Evolutionary conservation across 176 grass and related monocot genomes (phyloP), one percentile per base, ranked within the genome.

Genomic region (Eragrostis nindensis): DNA sequence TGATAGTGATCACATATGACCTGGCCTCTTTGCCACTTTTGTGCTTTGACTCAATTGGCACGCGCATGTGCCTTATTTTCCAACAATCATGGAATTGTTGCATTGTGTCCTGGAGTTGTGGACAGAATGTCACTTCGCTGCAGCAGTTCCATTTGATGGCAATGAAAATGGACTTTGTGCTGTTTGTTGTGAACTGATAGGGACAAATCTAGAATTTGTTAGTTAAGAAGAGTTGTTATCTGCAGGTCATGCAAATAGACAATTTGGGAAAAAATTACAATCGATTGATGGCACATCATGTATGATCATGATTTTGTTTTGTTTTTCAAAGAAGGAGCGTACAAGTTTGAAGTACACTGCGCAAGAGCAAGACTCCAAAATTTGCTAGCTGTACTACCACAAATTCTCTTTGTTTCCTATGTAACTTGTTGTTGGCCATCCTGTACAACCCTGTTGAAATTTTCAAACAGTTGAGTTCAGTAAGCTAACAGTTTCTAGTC

Each of bases 321-420:
- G 7, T 76, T 87, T 82, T 72, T 82, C 79, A 64, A 55, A 71
- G 13, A 42, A 55, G 14, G 47, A 55, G 14, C 80, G 47, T 56
- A 56, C 65, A 66, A 6, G 57, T 78, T 78, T 83, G 86, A 40
- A 21, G 27, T 75, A n/a, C 25, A 32, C 21, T 39, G 73, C 80
- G 78, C 19, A 40, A 87, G 73, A 71, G 32, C 64, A 70, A 82
- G 25, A 21, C 71, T 82, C 65, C 55, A 85, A 75, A 64, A 56
- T 24, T 40, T 46, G 39, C 19, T 63, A 62, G 55, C 46, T 85
- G 57, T 73, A 17, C 47, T 45, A 13, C 43, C 56, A 56, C 24
- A 64, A 8, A 53, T 79, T 79, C 24, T 39, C 7, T 40, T 14
- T 41, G 41, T 25, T 12, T 3, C 29, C 7, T n/a, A 1, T 62